Evolutionary conservation across 768 basidiomycete species (phyloP).

Genomic region (Suillus hirtellus): DNA sequence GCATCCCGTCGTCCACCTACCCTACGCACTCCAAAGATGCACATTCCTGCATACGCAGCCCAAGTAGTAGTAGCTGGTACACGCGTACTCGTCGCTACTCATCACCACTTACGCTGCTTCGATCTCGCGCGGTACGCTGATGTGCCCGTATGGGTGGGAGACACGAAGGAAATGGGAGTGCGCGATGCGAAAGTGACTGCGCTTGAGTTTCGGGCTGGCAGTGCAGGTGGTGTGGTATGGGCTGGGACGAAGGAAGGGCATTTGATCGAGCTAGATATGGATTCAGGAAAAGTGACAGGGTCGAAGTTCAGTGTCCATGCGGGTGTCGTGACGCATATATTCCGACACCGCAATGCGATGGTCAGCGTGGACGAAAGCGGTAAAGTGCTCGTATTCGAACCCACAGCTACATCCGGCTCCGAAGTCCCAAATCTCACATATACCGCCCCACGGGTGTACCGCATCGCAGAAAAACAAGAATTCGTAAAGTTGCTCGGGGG

Average conservation of each 20-base stretch:
- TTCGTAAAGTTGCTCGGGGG: constrained; percentile 75
- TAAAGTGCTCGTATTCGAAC: constrained; percentile 75
- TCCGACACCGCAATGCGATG: constrained; percentile 71
- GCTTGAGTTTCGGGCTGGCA: constrained; percentile 71
- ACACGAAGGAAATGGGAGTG: constrained; percentile 60
- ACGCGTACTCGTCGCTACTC: constrained; percentile 55
- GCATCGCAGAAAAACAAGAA: constrained; percentile 80
- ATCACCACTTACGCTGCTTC: constrained; percentile 63
- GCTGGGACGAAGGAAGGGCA: constrained; percentile 90
- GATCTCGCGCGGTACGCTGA: constrained; percentile 47
- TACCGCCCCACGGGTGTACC: constrained; percentile 55
- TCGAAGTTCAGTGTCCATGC: constrained; percentile 64
- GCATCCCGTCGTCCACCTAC: constrained; percentile 58
- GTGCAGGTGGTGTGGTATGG: constrained; percentile 68
- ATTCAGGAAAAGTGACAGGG: constrained; percentile 55
- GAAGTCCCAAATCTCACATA: constrained; percentile 46
- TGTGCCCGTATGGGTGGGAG: constrained; percentile 48
- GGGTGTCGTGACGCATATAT: constrained; percentile 68
- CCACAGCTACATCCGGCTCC: constrained; percentile 36
- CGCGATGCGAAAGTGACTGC: constrained; percentile 75
- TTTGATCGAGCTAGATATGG: constrained; percentile 78
- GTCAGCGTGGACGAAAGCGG: constrained; percentile 84
- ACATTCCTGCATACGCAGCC: constrained; percentile 54
- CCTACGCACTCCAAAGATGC: constrained; percentile 49
- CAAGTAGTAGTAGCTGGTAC: constrained; percentile 58